Conservation (phyloP, 225 moss, liverwort and hornwort species). For the Physcomitrium patens region DNA sequence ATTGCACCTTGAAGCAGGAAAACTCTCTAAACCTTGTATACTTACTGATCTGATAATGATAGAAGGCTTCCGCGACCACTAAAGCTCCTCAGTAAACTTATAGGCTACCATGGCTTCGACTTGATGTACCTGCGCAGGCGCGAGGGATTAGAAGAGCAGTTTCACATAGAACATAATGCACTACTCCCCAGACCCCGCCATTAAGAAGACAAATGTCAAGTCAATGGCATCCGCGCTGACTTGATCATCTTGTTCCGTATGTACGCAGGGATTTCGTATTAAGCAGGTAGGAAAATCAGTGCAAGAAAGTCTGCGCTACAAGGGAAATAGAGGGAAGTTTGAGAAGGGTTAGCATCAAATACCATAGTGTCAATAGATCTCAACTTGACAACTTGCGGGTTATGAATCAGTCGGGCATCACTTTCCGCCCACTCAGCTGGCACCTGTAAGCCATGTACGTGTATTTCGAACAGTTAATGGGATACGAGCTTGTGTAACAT, state of each 20-base stretch:
- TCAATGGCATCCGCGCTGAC: neutral
- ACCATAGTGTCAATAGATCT: slow-evolving; percentile 92
- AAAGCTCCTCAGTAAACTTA: slow-evolving; percentile 55
- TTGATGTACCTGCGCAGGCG: slow-evolving; percentile 55
- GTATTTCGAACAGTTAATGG: slow-evolving; percentile 3
- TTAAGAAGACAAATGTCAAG: neutral
- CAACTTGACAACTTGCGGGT: slow-evolving; percentile 89
- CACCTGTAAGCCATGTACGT: slow-evolving; percentile 45
- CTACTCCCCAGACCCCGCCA: neutral
- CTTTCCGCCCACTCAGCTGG: slow-evolving; percentile 92
- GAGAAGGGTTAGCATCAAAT: neutral
- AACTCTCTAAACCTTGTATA: neutral
- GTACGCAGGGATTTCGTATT: too few species aligned
- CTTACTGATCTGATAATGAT: slow-evolving; percentile 6
- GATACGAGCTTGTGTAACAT: neutral
- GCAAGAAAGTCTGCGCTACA: neutral
- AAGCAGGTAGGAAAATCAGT: too few species aligned
- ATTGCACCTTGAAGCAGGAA: neutral
- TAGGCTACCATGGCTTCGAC: slow-evolving; percentile 71
- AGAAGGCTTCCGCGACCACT: neutral
- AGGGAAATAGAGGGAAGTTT: neutral
- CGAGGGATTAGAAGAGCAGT: neutral
- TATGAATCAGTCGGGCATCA: slow-evolving; percentile 86
- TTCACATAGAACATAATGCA: neutral
- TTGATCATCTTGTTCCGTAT: neutral